A percentile compares a stretch with the other conserved stretches of the same genome.
These are phyloP conservation scores for Irpex sp. DNA, from an alignment of 1,284 basidiomycete genomes.

Conservation along the genomic window DNA sequence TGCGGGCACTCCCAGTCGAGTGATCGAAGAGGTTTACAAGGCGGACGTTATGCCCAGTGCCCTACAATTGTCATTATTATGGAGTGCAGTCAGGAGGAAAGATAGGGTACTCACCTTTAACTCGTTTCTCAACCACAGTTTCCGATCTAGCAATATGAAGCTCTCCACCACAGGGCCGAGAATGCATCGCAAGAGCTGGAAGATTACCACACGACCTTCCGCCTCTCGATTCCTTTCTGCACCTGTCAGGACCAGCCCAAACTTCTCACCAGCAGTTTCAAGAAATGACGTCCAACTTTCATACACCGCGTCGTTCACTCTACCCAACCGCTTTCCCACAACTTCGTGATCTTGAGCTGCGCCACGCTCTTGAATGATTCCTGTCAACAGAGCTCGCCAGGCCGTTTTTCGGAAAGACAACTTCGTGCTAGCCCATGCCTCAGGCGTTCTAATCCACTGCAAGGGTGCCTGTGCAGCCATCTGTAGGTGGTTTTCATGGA, in stretches of 20 bases:
- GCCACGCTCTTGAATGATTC: slow-evolving; percentile 7
- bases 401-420: slow-evolving; percentile 60
- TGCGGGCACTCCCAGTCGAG: slow-evolving; percentile 58
- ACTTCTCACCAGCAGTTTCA: slow-evolving; percentile 20
- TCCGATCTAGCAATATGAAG: slow-evolving; percentile 35
- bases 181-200: slow-evolving; percentile 38
- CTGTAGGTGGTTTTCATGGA: slow-evolving; percentile 43
- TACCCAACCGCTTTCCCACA: slow-evolving; percentile 24
- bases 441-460: slow-evolving; percentile 34
- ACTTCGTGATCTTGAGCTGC: neutral
- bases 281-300: slow-evolving; percentile 31
- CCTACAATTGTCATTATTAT: too few species aligned
- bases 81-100: neutral
- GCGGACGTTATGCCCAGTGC: slow-evolving; percentile 32
- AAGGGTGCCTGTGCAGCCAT: slow-evolving; percentile 49
- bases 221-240: slow-evolving; percentile 12
- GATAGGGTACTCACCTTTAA: slow-evolving; percentile 16
- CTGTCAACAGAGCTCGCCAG: slow-evolving; percentile 52
- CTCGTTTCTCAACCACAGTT: slow-evolving; percentile 32
- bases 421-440: slow-evolving; percentile 23
- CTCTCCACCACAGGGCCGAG: slow-evolving; percentile 39
- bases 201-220: slow-evolving; percentile 30
- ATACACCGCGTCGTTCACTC: slow-evolving; percentile 32
- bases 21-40: slow-evolving; percentile 67
- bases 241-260: slow-evolving; percentile 16